Percentiles rank a stretch among this genome's conserved stretches.
phyloP scores from a whole-genome alignment of 2,329 filamentous ascomycete genomes.

The Coleophoma cylindrospora region DNA sequence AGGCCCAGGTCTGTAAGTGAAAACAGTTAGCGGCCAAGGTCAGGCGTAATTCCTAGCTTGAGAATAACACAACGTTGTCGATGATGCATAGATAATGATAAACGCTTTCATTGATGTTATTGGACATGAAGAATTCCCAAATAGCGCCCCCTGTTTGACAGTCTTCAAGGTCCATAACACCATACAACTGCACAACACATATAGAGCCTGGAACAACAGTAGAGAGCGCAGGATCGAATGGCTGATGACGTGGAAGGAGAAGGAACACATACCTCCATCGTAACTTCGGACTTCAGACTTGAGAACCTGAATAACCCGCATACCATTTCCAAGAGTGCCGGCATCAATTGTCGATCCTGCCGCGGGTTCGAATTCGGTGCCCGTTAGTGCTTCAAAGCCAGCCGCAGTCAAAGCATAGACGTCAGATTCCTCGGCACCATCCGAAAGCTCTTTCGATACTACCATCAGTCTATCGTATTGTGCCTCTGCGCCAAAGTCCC shows the following conservation, averaged over 20 bases:
- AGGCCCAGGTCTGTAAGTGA: slow-evolving; percentile 67
- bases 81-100: slow-evolving; percentile 21
- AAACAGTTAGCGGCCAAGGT: not conserved
- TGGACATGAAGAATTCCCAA: slow-evolving; percentile 27
- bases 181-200: too few species aligned
- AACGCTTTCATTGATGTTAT: slow-evolving; percentile 34
- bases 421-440: slow-evolving; percentile 70
- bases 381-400: slow-evolving; percentile 69
- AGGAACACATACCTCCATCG: slow-evolving; percentile 65
- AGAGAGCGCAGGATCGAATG: slow-evolving; percentile 1
- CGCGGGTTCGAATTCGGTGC: slow-evolving; percentile 87
- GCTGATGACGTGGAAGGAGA: slow-evolving; percentile 9
- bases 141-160: slow-evolving; percentile 18
- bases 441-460: slow-evolving; percentile 60
- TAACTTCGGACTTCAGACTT: slow-evolving; percentile 86
- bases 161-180: too few species aligned
- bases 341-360: slow-evolving; percentile 84
- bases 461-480: slow-evolving; percentile 79
- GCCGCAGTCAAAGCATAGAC: slow-evolving; percentile 72
- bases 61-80: slow-evolving; percentile 11
- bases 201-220: not conserved
- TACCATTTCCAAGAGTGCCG: slow-evolving; percentile 74
- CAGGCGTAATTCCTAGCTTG: not conserved
- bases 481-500: slow-evolving; percentile 51
- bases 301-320: slow-evolving; percentile 80